These are phyloP conservation scores for Xylaria sp. DNA, from an alignment of 2,329 filamentous ascomycete species.

Conservation along the genomic window DNA sequence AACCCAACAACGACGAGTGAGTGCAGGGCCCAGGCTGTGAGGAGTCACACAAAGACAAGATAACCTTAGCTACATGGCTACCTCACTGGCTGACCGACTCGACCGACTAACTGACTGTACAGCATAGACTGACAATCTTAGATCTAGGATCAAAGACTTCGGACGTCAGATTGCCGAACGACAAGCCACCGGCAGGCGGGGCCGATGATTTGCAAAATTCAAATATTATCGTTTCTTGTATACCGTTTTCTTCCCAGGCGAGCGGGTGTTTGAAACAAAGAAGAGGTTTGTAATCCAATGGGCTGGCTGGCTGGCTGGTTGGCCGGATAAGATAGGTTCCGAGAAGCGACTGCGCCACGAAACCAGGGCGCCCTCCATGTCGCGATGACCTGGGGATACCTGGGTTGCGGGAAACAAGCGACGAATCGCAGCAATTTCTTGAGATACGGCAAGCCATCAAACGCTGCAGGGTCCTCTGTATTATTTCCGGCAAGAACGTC, in stretches of 20 bases:
- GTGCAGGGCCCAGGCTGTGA: slow-evolving; percentile 2
- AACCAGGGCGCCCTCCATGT: background rate
- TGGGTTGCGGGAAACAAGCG: slow-evolving; percentile 21
- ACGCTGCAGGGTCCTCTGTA: slow-evolving; percentile 26
- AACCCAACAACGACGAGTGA: slow-evolving; percentile 5
- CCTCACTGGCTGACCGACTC: background rate
- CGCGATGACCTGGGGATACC: no score
- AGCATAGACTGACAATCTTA: background rate
- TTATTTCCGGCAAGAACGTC: background rate
- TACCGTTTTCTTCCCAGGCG: background rate
- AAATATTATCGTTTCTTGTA: slow-evolving; percentile 1
- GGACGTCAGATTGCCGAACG: slow-evolving; percentile 24
- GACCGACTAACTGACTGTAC: background rate
- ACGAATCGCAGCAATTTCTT: slow-evolving; percentile 13
- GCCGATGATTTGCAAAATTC: slow-evolving; percentile 2
- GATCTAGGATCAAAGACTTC: slow-evolving; percentile 3
- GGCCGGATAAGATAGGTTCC: slow-evolving; percentile 31
- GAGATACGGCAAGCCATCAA: slow-evolving; percentile 3
- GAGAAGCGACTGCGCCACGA: slow-evolving; percentile 29
- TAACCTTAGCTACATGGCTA: no score
- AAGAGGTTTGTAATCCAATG: background rate
- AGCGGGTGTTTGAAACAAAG: slow-evolving; percentile 16
- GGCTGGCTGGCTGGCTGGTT: background rate
- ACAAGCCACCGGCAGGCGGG: slow-evolving; percentile 22
- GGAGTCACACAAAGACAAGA: slow-evolving; percentile 4